Evolutionary conservation across 129 eudicot genomes (phyloP), one percentile per base, ranked within the genome.

Genomic region (Dittrichia graveolens): DNA sequence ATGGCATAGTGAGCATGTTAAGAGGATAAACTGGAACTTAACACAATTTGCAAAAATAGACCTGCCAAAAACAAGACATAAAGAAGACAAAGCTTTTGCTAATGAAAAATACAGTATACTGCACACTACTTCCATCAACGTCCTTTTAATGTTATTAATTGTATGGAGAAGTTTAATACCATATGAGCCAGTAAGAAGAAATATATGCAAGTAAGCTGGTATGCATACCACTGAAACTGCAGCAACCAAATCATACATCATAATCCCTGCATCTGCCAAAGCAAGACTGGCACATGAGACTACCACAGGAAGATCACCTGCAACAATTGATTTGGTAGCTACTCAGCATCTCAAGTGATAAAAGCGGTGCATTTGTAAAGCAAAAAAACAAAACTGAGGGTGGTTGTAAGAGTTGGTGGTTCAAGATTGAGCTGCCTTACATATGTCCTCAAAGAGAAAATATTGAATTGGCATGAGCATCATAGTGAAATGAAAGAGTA

Each of bases 251-350:
- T 90, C 99, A 83, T 88, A 95, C 85, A 95, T 79, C 96, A 88
- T 80, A 67, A 95, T 95, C 73, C 99, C 99, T 14, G 99, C 99
- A 86, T 94, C 97, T 19, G 96, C 97, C 67, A 94, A 81, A 72
- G 99, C 99, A 72, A 94, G 94, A 78, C 99, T 94, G 13, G 99
- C 99, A 67, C 99, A 94, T 60, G 99, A 82, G 62, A 91, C 84
- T 65, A 94, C 85, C 48, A 88, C 96, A 52, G 99, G 96, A 76
- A 94, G 99, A 83, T 94, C 99, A 73, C 99, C 98, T 94, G 85
- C 75, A 61, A 73, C 12, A 68, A 78, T 12, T 11, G 5, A 73
- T 34, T 39, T 49, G 41, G 41, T n/a, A 67, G 43, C 11, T 40
- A 48, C 60, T 39, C 56, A 74, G 62, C 64, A 11, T 61, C 46